These are phyloP conservation scores for Torulaspora microellipsoides DNA, from an alignment of 805 yeast species.

Conservation along the genomic window DNA sequence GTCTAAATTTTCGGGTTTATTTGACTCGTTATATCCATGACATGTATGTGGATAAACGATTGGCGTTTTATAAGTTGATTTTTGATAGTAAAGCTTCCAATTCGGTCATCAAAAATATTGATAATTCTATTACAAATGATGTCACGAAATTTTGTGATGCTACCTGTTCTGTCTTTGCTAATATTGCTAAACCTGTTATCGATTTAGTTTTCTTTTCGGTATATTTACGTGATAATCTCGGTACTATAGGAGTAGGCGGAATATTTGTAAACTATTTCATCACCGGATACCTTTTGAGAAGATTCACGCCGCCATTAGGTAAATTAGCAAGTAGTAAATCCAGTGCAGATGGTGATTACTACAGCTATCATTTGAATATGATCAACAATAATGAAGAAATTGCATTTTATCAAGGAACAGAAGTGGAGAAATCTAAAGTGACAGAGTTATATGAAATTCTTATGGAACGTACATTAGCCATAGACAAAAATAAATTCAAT, in stretches of 20 bases:
- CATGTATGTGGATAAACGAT: conserved; percentile 70
- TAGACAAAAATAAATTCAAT: conserved; percentile 54
- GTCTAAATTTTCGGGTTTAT: conserved; percentile 80
- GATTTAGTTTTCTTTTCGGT: conserved; percentile 81
- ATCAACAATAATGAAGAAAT: conserved; percentile 90
- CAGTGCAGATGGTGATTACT: conserved; percentile 80
- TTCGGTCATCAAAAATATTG: conserved; percentile 59
- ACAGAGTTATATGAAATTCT: conserved; percentile 53
- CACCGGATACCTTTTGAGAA: conserved; percentile 71
- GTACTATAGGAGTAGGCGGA: conserved; percentile 79
- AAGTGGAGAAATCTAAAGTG: conserved; percentile 67
- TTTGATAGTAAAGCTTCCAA: conserved; percentile 48
- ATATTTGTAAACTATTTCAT: conserved; percentile 74
- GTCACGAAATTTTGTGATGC: conserved; percentile 75
- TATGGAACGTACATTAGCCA: conserved; percentile 48
- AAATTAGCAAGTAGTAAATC: conserved; percentile 67
- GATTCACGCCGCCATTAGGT: conserved; percentile 81
- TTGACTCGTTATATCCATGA: conserved; percentile 85
- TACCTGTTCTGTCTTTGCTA: conserved; percentile 76
- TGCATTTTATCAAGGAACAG: conserved; percentile 87
- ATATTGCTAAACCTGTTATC: conserved; percentile 85
- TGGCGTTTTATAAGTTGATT: conserved; percentile 78
- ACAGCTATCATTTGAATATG: conserved; percentile 78
- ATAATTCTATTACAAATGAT: conserved; percentile 78
- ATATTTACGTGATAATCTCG: conserved; percentile 79